Percentiles rank a stretch among this genome's conserved stretches.
Conservation (phyloP, 192 early-diverging fungal species). For the Backusella macrospora region DNA sequence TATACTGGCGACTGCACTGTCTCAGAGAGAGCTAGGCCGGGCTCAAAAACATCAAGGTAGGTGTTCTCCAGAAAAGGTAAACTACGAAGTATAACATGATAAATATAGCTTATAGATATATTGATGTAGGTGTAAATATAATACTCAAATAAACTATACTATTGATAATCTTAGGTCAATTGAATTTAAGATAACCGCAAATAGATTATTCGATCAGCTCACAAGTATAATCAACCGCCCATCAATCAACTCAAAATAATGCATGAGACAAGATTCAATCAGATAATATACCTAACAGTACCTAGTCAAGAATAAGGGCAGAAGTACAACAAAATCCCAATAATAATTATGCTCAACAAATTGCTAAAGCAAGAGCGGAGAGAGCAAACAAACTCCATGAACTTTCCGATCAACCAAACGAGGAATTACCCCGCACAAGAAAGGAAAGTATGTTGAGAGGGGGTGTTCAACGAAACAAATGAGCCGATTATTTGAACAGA, state of each 20-base stretch:
- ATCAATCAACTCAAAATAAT: neutral
- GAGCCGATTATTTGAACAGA: no score
- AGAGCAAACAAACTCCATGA: neutral
- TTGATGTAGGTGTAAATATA: neutral
- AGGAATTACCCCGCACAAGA: constrained; percentile 36
- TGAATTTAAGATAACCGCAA: neutral
- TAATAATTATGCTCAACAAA: neutral
- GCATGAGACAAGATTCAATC: constrained; percentile 29
- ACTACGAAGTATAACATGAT: neutral
- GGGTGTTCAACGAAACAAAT: constrained; percentile 13
- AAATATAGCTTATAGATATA: no score
- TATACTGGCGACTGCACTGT: neutral
- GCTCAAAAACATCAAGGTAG: neutral
- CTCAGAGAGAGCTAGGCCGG: neutral
- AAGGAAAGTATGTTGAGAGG: constrained; percentile 23
- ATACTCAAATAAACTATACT: no score
- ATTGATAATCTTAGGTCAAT: neutral
- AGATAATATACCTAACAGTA: constrained; percentile 24
- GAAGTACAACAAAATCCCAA: constrained; percentile 26
- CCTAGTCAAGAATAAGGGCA: constrained; percentile 22
- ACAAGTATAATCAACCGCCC: neutral
- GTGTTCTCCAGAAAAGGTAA: neutral
- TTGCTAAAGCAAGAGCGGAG: neutral
- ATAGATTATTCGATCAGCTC: neutral
- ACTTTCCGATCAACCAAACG: neutral